Evolutionary conservation across 73 alveolate species (phyloP).

Genomic region (Paramecium tetraurelia): DNA sequence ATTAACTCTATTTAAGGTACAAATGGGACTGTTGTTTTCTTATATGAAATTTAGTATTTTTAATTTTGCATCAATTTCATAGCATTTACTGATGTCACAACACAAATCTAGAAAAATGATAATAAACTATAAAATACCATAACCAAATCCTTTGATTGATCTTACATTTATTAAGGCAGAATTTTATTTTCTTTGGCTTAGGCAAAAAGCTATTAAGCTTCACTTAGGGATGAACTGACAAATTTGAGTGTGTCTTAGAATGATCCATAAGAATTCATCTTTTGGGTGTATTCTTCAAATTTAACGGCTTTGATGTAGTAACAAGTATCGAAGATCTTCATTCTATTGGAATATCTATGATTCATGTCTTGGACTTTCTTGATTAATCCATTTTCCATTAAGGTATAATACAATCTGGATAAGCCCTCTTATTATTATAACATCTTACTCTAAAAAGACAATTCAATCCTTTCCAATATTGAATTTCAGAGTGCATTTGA

Average conservation of each 20-base stretch:
- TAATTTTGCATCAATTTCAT: background rate
- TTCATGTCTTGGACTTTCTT: background rate
- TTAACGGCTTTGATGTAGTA: background rate
- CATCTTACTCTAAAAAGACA: background rate
- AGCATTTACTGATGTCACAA: background rate
- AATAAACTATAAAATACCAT: background rate
- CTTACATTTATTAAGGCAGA: background rate
- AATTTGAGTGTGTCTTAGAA: background rate
- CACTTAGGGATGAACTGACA: background rate
- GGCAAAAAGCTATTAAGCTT: background rate
- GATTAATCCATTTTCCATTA: background rate
- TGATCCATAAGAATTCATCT: background rate
- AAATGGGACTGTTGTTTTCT: background rate
- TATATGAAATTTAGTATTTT: background rate
- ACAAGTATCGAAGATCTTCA: conserved; percentile 8
- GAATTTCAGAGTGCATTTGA: background rate
- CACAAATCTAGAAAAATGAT: background rate
- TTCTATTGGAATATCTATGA: background rate
- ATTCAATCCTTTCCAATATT: conserved; percentile 3
- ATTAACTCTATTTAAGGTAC: conserved; percentile 1
- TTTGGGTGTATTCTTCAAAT: background rate
- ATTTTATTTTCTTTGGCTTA: background rate
- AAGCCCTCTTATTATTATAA: background rate
- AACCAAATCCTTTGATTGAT: conserved; percentile 1
- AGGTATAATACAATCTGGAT: background rate